phyloP scores from a whole-genome alignment of 2,329 filamentous ascomycete species.

The Exophiala spinifera region DNA sequence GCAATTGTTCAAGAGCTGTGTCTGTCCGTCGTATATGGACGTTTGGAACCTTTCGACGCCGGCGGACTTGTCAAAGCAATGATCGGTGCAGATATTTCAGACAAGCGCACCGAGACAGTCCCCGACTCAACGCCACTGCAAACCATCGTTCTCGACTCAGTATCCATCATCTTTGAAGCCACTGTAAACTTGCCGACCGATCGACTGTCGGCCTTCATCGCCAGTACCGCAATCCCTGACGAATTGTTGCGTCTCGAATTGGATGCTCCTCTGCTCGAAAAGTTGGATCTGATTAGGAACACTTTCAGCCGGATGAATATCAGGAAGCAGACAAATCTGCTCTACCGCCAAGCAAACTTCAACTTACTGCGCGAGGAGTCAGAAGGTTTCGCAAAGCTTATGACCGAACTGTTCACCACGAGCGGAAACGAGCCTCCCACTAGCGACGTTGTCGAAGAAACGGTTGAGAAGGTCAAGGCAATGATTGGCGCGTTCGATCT shows the following conservation, averaged over 20 bases:
- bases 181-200: slow-evolving; percentile 54
- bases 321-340: slow-evolving; percentile 83
- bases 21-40: slow-evolving; percentile 67
- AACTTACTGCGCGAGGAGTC: slow-evolving; percentile 93
- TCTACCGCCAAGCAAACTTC: slow-evolving; percentile 96
- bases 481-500: slow-evolving; percentile 96
- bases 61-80: slow-evolving; percentile 67
- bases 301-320: slow-evolving; percentile 81
- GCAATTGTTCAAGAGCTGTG: slow-evolving; percentile 82
- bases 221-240: slow-evolving; percentile 69
- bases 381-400: slow-evolving; percentile 93
- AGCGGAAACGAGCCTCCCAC: slow-evolving; percentile 71
- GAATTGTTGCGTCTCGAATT: slow-evolving; percentile 74
- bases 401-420: slow-evolving; percentile 92
- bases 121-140: slow-evolving; percentile 14
- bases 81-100: slow-evolving; percentile 12
- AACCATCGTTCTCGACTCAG: slow-evolving; percentile 41
- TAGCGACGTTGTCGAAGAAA: slow-evolving; percentile 73
- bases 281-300: slow-evolving; percentile 76
- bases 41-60: slow-evolving; percentile 65
- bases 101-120: background rate
- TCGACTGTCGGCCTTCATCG: slow-evolving; percentile 64
- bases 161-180: slow-evolving; percentile 74
- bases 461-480: slow-evolving; percentile 88
- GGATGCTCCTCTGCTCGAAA: slow-evolving; percentile 72